These are phyloP conservation scores for Syncephalastrum contaminatum DNA, from an alignment of 371 early-diverging fungal species.

Conservation along the genomic window DNA sequence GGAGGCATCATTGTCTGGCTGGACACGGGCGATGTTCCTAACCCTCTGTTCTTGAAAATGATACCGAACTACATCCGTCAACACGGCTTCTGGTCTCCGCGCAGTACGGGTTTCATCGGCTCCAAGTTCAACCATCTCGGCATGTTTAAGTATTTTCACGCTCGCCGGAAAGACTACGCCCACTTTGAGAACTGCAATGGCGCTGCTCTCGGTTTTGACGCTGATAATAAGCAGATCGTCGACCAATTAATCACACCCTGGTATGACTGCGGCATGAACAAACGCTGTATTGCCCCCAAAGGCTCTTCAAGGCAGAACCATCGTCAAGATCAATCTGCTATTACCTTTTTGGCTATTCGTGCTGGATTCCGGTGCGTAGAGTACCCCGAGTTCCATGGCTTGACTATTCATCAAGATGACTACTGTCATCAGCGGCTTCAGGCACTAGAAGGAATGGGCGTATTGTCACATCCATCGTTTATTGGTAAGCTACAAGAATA, in stretches of 20 bases:
- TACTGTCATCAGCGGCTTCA: slow-evolving; percentile 37
- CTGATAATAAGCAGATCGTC: slow-evolving; percentile 27
- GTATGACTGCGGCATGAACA: slow-evolving; percentile 36
- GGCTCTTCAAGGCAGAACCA: slow-evolving; percentile 50
- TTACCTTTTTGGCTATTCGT: slow-evolving; percentile 40
- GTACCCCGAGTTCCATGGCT: slow-evolving; percentile 52
- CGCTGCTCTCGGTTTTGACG: slow-evolving; percentile 48
- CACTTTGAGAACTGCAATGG: slow-evolving; percentile 48
- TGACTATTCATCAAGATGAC: slow-evolving; percentile 55
- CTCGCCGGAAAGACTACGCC: slow-evolving; percentile 30
- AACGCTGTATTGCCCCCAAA: slow-evolving; percentile 50
- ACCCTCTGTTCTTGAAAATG: slow-evolving; percentile 35
- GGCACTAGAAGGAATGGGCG: slow-evolving; percentile 15
- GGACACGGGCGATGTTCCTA: slow-evolving; percentile 48
- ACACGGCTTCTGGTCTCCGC: slow-evolving; percentile 47
- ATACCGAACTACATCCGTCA: slow-evolving; percentile 31
- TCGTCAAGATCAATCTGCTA: slow-evolving; percentile 55
- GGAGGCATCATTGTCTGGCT: slow-evolving; percentile 55
- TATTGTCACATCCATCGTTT: slow-evolving; percentile 27
- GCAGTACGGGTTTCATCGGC: slow-evolving; percentile 37
- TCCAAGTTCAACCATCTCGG: slow-evolving; percentile 48
- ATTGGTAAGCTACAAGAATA: slow-evolving; percentile 12
- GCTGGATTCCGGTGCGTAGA: slow-evolving; percentile 32
- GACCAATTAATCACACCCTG: slow-evolving; percentile 43
- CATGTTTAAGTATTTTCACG: slow-evolving; percentile 33